Percentiles rank a stretch among this genome's conserved stretches.
Conservation (phyloP, 192 early-diverging fungal species). For the Backusella psychrophila region DNA sequence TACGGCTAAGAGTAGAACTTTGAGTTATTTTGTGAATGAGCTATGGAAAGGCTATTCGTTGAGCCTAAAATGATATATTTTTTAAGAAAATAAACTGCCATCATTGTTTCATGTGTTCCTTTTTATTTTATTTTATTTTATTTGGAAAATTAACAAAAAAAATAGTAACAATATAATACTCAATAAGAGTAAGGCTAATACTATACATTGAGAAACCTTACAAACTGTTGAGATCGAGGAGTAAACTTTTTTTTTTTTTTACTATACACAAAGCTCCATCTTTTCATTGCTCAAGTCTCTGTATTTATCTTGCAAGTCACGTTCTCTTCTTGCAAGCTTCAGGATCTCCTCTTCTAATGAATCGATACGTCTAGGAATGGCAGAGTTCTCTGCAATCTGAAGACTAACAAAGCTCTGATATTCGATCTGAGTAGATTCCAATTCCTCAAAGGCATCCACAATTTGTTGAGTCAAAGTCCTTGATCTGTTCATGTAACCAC, state of each 20-base stretch:
- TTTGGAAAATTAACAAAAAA: too few species aligned
- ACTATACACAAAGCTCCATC: constrained; percentile 13
- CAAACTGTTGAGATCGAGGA: too few species aligned
- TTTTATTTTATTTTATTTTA: too few species aligned
- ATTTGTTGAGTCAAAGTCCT: constrained; percentile 64
- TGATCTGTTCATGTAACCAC: constrained; percentile 80
- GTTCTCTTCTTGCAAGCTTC: constrained; percentile 46
- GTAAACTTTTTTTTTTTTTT: not conserved
- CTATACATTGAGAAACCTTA: too few species aligned
- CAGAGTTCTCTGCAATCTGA: constrained; percentile 54
- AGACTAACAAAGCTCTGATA: constrained; percentile 58
- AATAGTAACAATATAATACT: too few species aligned
- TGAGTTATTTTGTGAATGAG: too few species aligned
- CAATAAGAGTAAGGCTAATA: too few species aligned
- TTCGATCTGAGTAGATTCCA: constrained; percentile 58
- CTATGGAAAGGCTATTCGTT: too few species aligned
- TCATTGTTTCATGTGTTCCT: too few species aligned
- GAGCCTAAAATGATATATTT: too few species aligned
- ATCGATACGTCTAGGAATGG: constrained; percentile 58
- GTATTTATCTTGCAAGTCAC: constrained; percentile 68
- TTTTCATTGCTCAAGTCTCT: constrained; percentile 52
- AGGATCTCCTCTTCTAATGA: constrained; percentile 52
- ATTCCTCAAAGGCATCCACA: constrained; percentile 50
- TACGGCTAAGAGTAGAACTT: too few species aligned
- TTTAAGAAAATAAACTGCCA: too few species aligned